Base-by-base conservation (phyloP, 2,329 filamentous ascomycete species). In the Sclerotinia sclerotiorum region DNA sequence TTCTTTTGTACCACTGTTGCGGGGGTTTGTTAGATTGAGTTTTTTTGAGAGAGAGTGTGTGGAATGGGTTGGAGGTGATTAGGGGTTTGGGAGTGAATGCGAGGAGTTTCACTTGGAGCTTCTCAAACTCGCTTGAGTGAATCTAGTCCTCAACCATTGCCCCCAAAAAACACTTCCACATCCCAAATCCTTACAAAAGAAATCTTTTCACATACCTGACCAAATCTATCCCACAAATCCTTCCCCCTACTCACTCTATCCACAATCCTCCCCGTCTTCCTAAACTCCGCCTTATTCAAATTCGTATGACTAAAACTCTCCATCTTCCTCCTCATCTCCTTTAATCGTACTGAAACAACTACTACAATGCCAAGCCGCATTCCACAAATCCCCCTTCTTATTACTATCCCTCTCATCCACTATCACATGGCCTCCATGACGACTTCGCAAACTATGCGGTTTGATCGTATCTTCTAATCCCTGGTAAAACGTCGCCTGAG, bases 361-460 rank as follows among this genome's bases (percentile, higher is more conserved):
- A 15, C 77, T 79, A 72, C 81, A 84, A 70, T 83, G 81, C 82
- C 82, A 84, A 3, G 76, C 80, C 4, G 80, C 79, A 69, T 81
- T 77, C 69, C 73, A 78, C 11, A 82, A 67, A 51, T 79, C 74
- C 4, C 74, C 73, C 24, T 78, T 72, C 11, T 78, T 72, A 8
- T 27, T 44, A 15, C 24, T 15, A 46, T 46, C 27, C 17, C 27
- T 61, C 49, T 67, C 57, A 24, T 67, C 56, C 6, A 67, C 56
- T 8, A 8, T 4, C 8, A 67, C 56, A 7, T 39, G 56, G 4
- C 56, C 65, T 1, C 32, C 65, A 39, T 54, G 65, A 0, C 35
- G n/a, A 44, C 65, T 67, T 3, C 65, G 24, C 39, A 70, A 72
- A 55, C 68, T 67, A 10, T 79, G 77, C 0, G 82, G 81, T 2